phyloP scores from a whole-genome alignment of 345 rosid species.

The Psidium friedrichsthalianum region DNA sequence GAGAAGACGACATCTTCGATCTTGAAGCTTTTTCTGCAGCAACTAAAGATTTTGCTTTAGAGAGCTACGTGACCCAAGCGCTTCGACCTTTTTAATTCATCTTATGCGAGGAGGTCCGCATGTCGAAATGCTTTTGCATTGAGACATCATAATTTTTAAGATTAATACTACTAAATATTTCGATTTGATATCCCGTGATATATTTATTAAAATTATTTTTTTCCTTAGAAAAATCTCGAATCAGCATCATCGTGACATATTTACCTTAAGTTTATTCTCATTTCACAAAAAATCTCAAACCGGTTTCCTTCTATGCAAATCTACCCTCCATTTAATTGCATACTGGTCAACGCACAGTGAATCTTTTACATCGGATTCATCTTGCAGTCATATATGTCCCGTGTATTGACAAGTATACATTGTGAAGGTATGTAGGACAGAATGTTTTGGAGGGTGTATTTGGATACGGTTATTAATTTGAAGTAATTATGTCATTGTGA shows the following conservation, averaged over 20 bases:
- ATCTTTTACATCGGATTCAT: not conserved
- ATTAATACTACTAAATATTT: not conserved
- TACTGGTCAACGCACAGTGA: too few species aligned
- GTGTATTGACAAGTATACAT: rapidly evolving
- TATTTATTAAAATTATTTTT: not conserved
- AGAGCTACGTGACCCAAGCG: not conserved
- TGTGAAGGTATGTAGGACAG: rapidly evolving
- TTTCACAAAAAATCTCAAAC: too few species aligned
- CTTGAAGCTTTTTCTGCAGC: not conserved
- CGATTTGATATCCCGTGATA: not conserved
- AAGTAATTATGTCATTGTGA: not conserved
- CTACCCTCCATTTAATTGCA: not conserved
- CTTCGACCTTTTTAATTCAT: not conserved
- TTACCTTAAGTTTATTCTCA: too few species aligned
- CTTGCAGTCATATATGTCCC: not conserved
- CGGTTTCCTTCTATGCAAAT: not conserved
- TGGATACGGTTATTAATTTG: not conserved
- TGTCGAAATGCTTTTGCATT: not conserved
- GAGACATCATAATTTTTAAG: not conserved
- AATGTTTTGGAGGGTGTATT: rapidly evolving
- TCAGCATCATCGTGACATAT: rapidly evolving
- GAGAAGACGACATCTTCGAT: not conserved
- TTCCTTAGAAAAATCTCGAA: not conserved
- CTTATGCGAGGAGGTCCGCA: not conserved
- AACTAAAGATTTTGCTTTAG: not conserved